Evolutionary conservation across 768 basidiomycete species (phyloP).

Genomic region (Filobasidium floriforme): DNA sequence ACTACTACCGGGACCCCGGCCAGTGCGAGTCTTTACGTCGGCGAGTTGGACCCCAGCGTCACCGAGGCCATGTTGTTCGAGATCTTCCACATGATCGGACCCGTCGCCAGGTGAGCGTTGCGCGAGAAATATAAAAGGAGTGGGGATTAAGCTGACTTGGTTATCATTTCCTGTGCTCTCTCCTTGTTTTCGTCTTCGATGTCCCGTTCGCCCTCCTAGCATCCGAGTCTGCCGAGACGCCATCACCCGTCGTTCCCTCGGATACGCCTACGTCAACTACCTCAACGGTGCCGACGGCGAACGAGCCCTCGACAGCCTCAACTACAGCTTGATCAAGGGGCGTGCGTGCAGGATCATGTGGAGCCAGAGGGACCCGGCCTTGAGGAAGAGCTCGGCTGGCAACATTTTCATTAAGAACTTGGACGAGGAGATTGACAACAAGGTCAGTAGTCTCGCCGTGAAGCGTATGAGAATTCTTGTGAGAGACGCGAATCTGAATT

Average conservation of each 20-base stretch:
- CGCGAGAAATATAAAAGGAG: background rate
- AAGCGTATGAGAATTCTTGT: background rate
- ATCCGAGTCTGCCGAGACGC: slow-evolving; percentile 99
- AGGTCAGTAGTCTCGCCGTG: slow-evolving; percentile 50
- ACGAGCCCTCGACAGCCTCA: slow-evolving; percentile 96
- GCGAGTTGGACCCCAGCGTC: slow-evolving; percentile 95
- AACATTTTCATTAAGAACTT: slow-evolving; percentile 99
- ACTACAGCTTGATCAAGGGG: slow-evolving; percentile 98
- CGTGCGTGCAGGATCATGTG: slow-evolving; percentile 99
- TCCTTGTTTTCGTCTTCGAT: slow-evolving; percentile 4
- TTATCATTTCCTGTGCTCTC: background rate
- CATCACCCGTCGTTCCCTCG: slow-evolving; percentile 97
- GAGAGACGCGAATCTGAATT: background rate
- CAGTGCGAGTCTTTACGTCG: slow-evolving; percentile 79
- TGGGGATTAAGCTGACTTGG: background rate
- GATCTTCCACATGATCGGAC: slow-evolving; percentile 99
- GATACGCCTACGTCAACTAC: slow-evolving; percentile 99
- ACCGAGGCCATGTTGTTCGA: slow-evolving; percentile 99
- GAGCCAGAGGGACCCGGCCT: slow-evolving; percentile 98
- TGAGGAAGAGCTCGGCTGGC: slow-evolving; percentile 98
- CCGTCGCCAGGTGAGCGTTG: slow-evolving; percentile 75
- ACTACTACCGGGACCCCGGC: background rate
- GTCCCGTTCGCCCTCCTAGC: slow-evolving; percentile 46
- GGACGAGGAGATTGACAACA: slow-evolving; percentile 95
- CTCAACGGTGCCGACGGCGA: slow-evolving; percentile 95